These are phyloP conservation scores for Herpetomonas samuelpessoai DNA, from an alignment of 208 protist species.

Conservation along the genomic window DNA sequence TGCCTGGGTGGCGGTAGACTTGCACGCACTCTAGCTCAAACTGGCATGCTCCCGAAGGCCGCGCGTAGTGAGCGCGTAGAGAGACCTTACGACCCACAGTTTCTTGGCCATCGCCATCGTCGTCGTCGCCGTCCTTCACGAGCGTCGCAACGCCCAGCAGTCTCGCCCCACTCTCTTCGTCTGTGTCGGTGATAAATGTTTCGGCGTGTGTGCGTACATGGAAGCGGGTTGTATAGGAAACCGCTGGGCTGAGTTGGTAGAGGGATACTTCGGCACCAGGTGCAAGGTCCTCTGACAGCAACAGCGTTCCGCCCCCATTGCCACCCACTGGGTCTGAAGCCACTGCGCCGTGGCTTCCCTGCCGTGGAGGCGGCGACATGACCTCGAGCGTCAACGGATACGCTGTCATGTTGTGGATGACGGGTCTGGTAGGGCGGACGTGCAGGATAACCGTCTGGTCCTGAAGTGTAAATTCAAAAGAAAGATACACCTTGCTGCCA, in stretches of 20 bases:
- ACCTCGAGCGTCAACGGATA: too few relatives aligned
- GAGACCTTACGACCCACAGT: not conserved
- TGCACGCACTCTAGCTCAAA: not conserved
- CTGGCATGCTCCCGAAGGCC: not conserved
- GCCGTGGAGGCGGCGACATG: too few relatives aligned
- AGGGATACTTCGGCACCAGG: not conserved
- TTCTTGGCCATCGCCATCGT: not conserved
- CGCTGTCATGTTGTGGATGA: not conserved
- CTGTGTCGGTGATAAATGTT: too few relatives aligned
- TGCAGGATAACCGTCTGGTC: not conserved
- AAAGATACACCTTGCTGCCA: not conserved
- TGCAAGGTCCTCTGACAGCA: not conserved
- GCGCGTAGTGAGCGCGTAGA: not conserved
- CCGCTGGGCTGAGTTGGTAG: not conserved
- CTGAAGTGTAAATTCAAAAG: not conserved
- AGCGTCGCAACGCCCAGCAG: too few relatives aligned
- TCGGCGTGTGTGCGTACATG: too few relatives aligned
- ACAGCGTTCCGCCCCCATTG: too few relatives aligned
- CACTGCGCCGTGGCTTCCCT: too few relatives aligned
- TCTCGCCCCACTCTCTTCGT: too few relatives aligned
- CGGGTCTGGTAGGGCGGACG: not conserved
- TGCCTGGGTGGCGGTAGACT: not conserved
- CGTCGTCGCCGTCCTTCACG: not conserved
- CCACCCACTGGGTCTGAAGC: too few relatives aligned
- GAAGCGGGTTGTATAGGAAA: too few relatives aligned